Evolutionary conservation across 106 monocot species (phyloP), one percentile per base, ranked within the genome.

Genomic region (Dactylorhiza incarnata): DNA sequence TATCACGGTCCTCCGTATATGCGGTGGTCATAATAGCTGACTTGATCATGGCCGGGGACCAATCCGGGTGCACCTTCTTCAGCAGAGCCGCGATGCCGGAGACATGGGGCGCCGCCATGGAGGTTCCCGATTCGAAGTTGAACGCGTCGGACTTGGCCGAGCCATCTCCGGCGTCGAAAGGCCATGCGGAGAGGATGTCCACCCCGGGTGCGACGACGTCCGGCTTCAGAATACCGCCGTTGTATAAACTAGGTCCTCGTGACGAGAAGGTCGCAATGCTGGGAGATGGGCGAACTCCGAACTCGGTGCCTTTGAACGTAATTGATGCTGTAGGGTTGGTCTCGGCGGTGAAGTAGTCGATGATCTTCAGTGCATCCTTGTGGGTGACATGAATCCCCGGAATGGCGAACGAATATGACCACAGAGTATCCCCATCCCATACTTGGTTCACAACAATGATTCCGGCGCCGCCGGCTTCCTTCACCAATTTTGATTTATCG

Each of bases 401-500:
- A 8, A 87, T 16, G 48, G 56, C 61, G 11, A 73, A 68, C 12
- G 62, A 20, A 0, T 76, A 48, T 2, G 79, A 78, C 0, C 2
- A 0, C 2, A 65, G 76, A 0, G 52, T 47, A 73, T 55, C 79
- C 0, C 73, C 81, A 1, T 54, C 5, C 7, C 14, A 5, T 4
- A 5, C 7, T 0, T 12, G 1, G 61, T 71, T 77, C 24, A 76
- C 63, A 45, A 82, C 5, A 9, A 87, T 71, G 73, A 84, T 82
- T 15, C 79, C 87, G 2, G 71, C 79, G 0, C 84, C 87, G 2
- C 87, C 82, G 13, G 84, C 81, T 4, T 54, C 29, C 63, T 79
- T 84, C 15, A 84, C 87, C 4, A 59, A 17, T 4, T 20, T n/a
- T 0, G 82, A 73, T 47, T 74, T 82, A 19, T 79, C 78, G 1